Percentiles rank a stretch among this genome's conserved stretches.
Evolutionary conservation across 2,329 filamentous ascomycete genomes (phyloP).

Genomic region (Fusarium scirpi): DNA sequence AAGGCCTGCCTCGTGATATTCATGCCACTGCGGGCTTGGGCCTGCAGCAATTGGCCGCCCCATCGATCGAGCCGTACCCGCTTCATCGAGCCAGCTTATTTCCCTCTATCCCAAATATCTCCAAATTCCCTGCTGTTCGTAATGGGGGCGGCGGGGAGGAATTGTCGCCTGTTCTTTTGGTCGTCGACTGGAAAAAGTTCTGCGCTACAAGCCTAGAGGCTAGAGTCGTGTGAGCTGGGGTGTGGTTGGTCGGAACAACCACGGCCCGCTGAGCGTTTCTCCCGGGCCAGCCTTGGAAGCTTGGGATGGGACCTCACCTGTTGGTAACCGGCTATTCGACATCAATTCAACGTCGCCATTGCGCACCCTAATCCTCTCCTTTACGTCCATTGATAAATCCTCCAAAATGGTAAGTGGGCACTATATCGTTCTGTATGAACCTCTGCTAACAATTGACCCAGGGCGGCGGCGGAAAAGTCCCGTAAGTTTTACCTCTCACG

Average conservation of each 20-base stretch:
- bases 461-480: conserved; percentile 80
- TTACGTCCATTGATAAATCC: conserved; percentile 52
- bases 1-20: conserved; percentile 41
- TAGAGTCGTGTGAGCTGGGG: conserved; percentile 52
- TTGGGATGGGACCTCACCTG: conserved; percentile 32
- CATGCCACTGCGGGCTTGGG: conserved; percentile 43
- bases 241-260: conserved; percentile 43
- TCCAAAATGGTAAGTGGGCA: conserved; percentile 67
- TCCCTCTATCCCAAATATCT: conserved; percentile 32
- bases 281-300: conserved; percentile 24
- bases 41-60: conserved; percentile 56
- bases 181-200: conserved; percentile 53
- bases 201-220: conserved; percentile 44
- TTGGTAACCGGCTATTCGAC: conserved; percentile 31
- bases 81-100: conserved; percentile 53
- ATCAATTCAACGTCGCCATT: conserved; percentile 48
- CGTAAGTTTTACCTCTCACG: conserved; percentile 58
- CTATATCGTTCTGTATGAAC: neutral
- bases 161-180: conserved; percentile 30
- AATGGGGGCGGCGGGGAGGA: conserved; percentile 26
- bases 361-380: conserved; percentile 43
- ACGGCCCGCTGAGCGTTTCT: conserved; percentile 42
- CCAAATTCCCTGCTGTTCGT: conserved; percentile 29
- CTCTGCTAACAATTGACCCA: conserved; percentile 58
- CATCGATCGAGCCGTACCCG: conserved; percentile 57